Base-by-base conservation (phyloP, 352 stramenopile species). In the Phytopythium mirpurense region DNA sequence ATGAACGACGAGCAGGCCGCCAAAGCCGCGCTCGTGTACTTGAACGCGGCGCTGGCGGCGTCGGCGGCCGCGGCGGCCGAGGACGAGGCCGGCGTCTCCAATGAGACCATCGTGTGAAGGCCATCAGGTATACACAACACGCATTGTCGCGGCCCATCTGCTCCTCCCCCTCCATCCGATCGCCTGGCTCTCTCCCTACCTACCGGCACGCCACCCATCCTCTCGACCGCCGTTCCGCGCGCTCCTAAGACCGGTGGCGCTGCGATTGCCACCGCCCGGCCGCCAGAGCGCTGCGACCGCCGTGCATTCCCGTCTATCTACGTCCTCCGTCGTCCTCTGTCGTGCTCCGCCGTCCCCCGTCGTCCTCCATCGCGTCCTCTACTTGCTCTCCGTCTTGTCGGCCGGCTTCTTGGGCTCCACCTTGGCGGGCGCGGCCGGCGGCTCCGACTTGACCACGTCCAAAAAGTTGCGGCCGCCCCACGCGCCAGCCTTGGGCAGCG, bases 381-480 rank as follows among this genome's bases (percentile, higher is more conserved):
- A 45, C 45, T 70, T 73, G 38, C 29, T 47, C 23, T 56, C 41
- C 32, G 18, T 16, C 51, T 53, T 47, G 19, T 48, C 60, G 19
- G 42, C 49, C 47, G 37, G 47, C 60, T 69, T 65, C 34, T 65
- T 57, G 32, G 43, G 32, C 26, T 60, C 61, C 27, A 53, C 46
- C 18, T 74, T 77, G 40, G 70, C 69, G 48, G 68, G 67, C 8
- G 70, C 68, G 47, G 57, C 64, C 60, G 67, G 55, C 19, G 77
- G 78, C 45, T 91, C 78, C 57, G 80, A 72, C 68, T 90, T 93
- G 45, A 93, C 83, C 16, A 93, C 80, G 54, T 93, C 83, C 44
- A 89, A 57, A 44, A 93, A 93, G 62, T 87, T 88, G 35, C 83
- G 83, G 29, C 77, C 80, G 34, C 83, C 83, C 83, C 83, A 93